Base-by-base conservation (phyloP, 352 stramenopile species). In the Aphanomyces euteiches region DNA sequence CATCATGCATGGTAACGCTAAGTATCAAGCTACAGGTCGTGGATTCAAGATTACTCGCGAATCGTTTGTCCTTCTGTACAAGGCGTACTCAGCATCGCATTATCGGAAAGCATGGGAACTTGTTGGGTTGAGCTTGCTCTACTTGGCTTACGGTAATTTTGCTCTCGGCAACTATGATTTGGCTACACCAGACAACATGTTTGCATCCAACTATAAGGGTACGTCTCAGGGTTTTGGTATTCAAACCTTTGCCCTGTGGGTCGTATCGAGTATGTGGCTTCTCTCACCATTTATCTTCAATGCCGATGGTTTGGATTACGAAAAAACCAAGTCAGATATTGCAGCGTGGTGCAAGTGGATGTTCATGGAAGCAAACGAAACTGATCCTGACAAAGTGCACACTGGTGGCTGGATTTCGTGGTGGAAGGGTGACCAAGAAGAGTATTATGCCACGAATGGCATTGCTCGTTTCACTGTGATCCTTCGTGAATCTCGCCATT, bases 21-120 rank as follows among this genome's bases (percentile, higher is more conserved):
- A 90, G 69, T 93, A 93, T 78, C 87, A 91, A 72, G 85, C 85
- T 8, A 93, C 85, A 6, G 85, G 85, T 28, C 84, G 85, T 77
- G 85, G 85, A 0, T 93, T 93, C 64, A 93, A 91, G 79, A 93
- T 93, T 28, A 91, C 85, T 0, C 81, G 85, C 39, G 83, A 93
- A 69, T 89, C 83, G 41, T 90, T 93, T 56, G 85, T 93, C 53
- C 66, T 93, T 71, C 73, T 93, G 38, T 93, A 90, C 78, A 91
- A 90, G 66, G 84, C 84, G 19, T 93, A 93, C 57, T 81, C 85
- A 1, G 77, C 72, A 37, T 85, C 75, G 68, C 85, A 93, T 66
- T 92, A 87, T 72, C 83, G 85, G 37, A 93, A 92, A 64, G 85
- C 84, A 41, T 90, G 89, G 64, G 85, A 93, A 61, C 75, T 93